Base-by-base conservation (phyloP, 164 flowering plant species). In the Aristolochia contorta region DNA sequence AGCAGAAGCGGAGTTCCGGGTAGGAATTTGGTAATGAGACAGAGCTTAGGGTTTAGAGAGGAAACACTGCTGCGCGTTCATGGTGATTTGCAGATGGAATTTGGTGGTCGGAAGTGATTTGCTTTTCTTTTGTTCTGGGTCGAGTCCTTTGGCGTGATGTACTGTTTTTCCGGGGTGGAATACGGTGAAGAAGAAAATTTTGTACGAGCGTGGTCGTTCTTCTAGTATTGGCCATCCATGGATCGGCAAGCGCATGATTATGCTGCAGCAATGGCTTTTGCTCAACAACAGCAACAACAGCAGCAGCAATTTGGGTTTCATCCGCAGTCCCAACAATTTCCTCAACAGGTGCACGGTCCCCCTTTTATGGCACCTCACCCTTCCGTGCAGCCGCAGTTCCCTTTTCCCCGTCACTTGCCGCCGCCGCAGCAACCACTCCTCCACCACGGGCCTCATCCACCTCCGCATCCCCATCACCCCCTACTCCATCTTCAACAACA, bases 241-340 rank as follows among this genome's bases (percentile, higher is more conserved):
- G 66, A 63, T 56, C 52, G 66, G 20, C 66, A 55, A n/a, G 58
- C 79, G 51, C 92, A 80, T 52, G 92, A 91, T 58, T 91, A 77
- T 69, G 85, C 67, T 0, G 74, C 74, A 47, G 81, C 92, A 32
- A 84, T 91, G 90, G 83, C 89, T 47, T 87, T 72, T 71, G 83
- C 86, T 21, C 94, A 85, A 58, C 98, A 91, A 71, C 96, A 75
- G 45, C 83, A 74, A 62, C 77, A 76, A 27, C 56, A 53, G 23
- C 43, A 37, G 67, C 91, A 80, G 60, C 61, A 78, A 57, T 86
- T 70, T 72, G 95, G 93, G n/a, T 85, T 81, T 71, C 96, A 73
- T 65, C 80, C 84, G 1, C 98, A 81, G 55, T 89, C 83, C 57
- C 98, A 82, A 46, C 96, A 80, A 60, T 85, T 75, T 48, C 86